Evolutionary conservation across 202 grass and related monocot species (phyloP), one percentile per base, ranked within the genome.

Genomic region (Hordeum pubiflorum): DNA sequence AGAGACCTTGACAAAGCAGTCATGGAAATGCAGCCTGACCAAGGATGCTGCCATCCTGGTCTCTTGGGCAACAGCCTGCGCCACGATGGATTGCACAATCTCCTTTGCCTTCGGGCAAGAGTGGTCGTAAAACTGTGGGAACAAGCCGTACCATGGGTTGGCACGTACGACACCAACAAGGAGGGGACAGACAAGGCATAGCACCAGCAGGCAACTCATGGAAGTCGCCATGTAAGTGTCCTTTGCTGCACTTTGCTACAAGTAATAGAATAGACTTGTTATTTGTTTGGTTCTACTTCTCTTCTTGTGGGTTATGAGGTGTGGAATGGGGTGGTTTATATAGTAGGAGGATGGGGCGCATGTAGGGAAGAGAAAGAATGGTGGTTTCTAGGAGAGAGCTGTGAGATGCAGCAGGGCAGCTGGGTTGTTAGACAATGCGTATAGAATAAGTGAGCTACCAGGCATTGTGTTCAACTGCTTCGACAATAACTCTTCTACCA

Each of bases 21-120:
- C 93, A 73, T 96, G 93, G 52, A 96, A 96, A 89, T 96, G 93
- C 69, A 96, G 27, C 74, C 93, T 92, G 81, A 96, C 85, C 82
- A 96, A 82, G 61, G 93, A 96, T 54, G 93, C 93, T 4, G 93
- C 93, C 87, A 96, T 96, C 87, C 93, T 90, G n/a, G 90, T 80
- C 76, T 96, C 93, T 58, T 77, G 86, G 38, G 93, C 87, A 26
- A 96, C 89, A 15, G 90, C 93, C 55, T 89, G 63, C n/a, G 85
- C 85, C 20, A 96, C 90, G 9, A 92, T 84, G 72, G 90, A 84
- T 68, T 74, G 76, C 29, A 96, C 93, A 7, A 96, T 96, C 71
- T 92, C 87, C 86, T 90, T 90, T 0, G 85, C 93, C 65, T 87
- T 75, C 3, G 90, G 93, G 77, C 93, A 96, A 0, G 93, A 96